Evolutionary conservation across 305 asterid genomes (phyloP), one percentile per base, ranked within the genome.

Genomic region (Rubia balearica): DNA sequence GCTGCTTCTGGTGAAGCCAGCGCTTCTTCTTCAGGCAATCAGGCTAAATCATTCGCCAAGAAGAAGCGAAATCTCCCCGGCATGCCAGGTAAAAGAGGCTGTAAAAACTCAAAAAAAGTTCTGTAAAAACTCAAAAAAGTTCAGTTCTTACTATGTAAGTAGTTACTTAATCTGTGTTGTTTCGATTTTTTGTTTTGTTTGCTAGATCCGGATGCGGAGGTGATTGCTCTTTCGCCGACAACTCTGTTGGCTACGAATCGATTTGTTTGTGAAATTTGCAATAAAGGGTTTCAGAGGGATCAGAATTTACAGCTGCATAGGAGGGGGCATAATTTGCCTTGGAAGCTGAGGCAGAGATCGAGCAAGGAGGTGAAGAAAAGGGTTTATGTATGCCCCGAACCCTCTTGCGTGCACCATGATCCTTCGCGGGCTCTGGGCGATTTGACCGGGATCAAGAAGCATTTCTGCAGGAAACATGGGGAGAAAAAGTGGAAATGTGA

Each of bases 31-130:
- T 77, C 90, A 11, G 89, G 86, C 16, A 81, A 76, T 74, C 86
- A 81, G 75, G 42, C 83, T 40, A 78, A 83, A 77, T 68, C 85
- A 38, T 51, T 79, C 8, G 73, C 74, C 68, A 90, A 90, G 87
- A 90, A 83, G 81, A 90, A 87, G 79, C 73, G 97, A 38, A 90
- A 85, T 82, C 94, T 89, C 22, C 97, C 96, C 7, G 96, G 96
- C 68, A 87, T 85, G 95, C 97, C 95, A 75, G 95, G 96, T 91
- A 85, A 36, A 71, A 27, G 65, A 56, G 24, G 59, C 22, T 7
- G 46, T 42, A 19, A 19, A 60, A 49, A 24, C 57, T 16, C 30
- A 27, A 27, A 22, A 45, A 21, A n/a, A n/a, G n/a, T n/a, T n/a
- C n/a, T n/a, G n/a, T n/a, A n/a, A n/a, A n/a, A n/a, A n/a, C n/a